These are phyloP conservation scores for Crithidia sp. DNA, from an alignment of 208 protist species.

Conservation along the genomic window DNA sequence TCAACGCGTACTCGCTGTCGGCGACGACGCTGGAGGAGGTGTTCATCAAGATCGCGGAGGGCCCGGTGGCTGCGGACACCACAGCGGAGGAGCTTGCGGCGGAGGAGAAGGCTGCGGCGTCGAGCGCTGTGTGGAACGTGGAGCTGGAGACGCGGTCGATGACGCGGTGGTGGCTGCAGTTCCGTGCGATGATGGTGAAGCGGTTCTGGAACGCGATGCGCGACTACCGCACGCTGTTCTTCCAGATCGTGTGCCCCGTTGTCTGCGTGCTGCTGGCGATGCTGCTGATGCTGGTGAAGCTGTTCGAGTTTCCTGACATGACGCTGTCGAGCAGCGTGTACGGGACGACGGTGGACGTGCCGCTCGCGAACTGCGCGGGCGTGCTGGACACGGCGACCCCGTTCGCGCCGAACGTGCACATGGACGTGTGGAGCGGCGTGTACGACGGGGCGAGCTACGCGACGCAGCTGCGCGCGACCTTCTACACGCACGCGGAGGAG, in stretches of 20 bases:
- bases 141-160: slow-evolving; percentile 22
- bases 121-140: slow-evolving; percentile 46
- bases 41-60: slow-evolving; percentile 62
- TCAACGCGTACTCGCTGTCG: slow-evolving; percentile 61
- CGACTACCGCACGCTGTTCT: too few species aligned
- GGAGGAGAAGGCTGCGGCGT: slow-evolving; percentile 12
- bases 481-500: slow-evolving; percentile 5
- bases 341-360: neutral
- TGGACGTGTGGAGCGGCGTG: slow-evolving; percentile 18
- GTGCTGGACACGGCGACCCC: too few species aligned
- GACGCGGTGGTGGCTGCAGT: neutral
- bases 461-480: slow-evolving; percentile 13
- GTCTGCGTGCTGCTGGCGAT: too few species aligned
- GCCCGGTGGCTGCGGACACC: neutral
- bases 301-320: slow-evolving; percentile 2
- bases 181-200: too few species aligned
- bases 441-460: neutral
- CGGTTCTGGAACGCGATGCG: too few species aligned
- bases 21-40: slow-evolving; percentile 82
- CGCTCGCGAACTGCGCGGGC: too few species aligned
- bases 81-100: neutral
- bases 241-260: too few species aligned
- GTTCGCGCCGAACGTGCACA: slow-evolving; percentile 11
- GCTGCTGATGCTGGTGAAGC: neutral
- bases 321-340: neutral